Conservation (phyloP, 768 basidiomycete species). For the Termitomyces sp. region DNA sequence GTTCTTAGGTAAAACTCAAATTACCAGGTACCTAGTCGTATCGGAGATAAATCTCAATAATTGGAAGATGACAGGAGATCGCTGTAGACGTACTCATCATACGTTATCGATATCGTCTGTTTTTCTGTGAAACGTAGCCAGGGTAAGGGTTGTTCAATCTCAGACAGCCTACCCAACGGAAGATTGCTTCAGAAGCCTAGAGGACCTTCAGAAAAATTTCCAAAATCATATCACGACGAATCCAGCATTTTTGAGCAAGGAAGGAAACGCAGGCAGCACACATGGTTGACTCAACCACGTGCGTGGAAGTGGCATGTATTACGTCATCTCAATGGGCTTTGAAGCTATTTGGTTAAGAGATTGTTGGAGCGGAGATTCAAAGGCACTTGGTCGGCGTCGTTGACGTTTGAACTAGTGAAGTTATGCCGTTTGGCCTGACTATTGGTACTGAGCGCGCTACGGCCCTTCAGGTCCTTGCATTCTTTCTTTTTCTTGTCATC, state of each 20-base stretch:
- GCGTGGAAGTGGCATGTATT: not conserved
- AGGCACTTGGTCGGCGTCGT: slow-evolving; percentile 24
- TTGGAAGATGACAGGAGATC: no score
- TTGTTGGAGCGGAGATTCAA: slow-evolving; percentile 29
- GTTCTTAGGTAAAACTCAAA: not conserved
- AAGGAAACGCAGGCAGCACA: no score
- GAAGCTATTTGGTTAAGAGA: slow-evolving; percentile 12
- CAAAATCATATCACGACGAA: no score
- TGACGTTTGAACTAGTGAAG: slow-evolving; percentile 22
- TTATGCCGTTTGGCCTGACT: slow-evolving; percentile 72
- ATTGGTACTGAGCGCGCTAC: slow-evolving; percentile 78
- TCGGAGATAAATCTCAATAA: not conserved
- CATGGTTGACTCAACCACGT: not conserved
- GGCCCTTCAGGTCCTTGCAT: slow-evolving; percentile 56
- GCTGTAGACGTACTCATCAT: no score
- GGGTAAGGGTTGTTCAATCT: not conserved
- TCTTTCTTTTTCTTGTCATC: not conserved
- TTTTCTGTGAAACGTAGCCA: not conserved
- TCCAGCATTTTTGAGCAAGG: no score
- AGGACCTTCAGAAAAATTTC: no score
- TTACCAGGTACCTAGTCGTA: not conserved
- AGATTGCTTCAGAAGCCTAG: not conserved
- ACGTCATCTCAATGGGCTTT: slow-evolving; percentile 3
- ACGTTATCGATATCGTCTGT: not conserved
- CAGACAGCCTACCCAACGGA: not conserved